phyloP scores from a whole-genome alignment of 2,329 filamentous ascomycete species.

The Hypoxylon sp. region DNA sequence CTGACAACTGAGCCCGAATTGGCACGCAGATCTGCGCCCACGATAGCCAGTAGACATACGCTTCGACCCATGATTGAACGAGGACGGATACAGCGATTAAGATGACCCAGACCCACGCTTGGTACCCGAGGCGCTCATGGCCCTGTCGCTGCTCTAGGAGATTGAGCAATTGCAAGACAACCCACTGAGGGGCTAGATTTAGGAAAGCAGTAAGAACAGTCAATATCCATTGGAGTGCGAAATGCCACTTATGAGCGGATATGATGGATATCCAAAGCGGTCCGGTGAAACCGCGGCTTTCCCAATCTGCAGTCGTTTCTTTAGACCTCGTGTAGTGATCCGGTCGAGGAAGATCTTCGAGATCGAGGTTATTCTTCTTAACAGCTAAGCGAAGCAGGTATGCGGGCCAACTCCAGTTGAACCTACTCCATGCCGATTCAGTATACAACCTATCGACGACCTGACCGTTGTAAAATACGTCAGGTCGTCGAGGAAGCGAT shows the following conservation, averaged over 20 bases:
- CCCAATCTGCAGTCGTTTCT: constrained; percentile 67
- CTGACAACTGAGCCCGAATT: constrained; percentile 77
- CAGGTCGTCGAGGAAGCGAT: constrained; percentile 75
- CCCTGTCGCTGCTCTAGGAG: constrained; percentile 71
- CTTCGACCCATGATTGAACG: constrained; percentile 72
- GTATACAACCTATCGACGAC: constrained; percentile 76
- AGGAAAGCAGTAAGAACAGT: constrained; percentile 69
- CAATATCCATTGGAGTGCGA: constrained; percentile 72
- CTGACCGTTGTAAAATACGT: constrained; percentile 72
- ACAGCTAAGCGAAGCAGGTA: constrained; percentile 68
- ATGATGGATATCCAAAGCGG: constrained; percentile 74
- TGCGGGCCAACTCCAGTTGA: constrained; percentile 76
- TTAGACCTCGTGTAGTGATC: constrained; percentile 68
- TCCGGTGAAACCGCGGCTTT: constrained; percentile 60
- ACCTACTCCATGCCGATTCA: constrained; percentile 71
- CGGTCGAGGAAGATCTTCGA: constrained; percentile 74
- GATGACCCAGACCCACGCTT: constrained; percentile 78
- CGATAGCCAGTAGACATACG: constrained; percentile 77
- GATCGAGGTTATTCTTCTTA: constrained; percentile 72
- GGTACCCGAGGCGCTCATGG: constrained; percentile 62
- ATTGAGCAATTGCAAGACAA: constrained; percentile 75
- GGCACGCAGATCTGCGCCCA: constrained; percentile 75
- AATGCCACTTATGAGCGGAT: constrained; percentile 67
- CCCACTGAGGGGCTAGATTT: constrained; percentile 79
- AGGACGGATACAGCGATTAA: constrained; percentile 74